Evolutionary conservation across 768 basidiomycete genomes (phyloP).

Genomic region (Saitozyma podzolica): DNA sequence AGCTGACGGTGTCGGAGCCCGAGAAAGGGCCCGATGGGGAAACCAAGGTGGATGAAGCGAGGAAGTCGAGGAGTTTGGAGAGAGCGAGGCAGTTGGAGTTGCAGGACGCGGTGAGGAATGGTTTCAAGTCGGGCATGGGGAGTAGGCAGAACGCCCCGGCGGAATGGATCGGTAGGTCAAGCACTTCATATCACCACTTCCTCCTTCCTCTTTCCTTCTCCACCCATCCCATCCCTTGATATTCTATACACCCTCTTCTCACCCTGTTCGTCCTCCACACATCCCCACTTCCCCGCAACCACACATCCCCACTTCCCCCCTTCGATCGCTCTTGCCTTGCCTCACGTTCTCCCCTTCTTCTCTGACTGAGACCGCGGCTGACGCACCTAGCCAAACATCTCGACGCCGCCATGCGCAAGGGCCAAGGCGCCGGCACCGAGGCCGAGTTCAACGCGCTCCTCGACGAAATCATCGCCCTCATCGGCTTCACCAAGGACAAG

Average conservation of each 20-base stretch:
- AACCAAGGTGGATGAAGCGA: not conserved
- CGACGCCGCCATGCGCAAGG: conserved; percentile 81
- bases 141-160: conserved; percentile 50
- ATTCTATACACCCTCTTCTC: too few relatives aligned
- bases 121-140: conserved; percentile 48
- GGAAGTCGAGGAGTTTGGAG: conserved; percentile 8
- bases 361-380: too few relatives aligned
- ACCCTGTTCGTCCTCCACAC: too few relatives aligned
- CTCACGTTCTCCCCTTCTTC: too few relatives aligned
- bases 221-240: too few relatives aligned
- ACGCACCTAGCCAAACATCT: conserved; percentile 69
- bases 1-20: not conserved
- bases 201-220: conserved; percentile 1
- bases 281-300: too few relatives aligned
- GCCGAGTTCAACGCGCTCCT: conserved; percentile 80
- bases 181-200: not conserved
- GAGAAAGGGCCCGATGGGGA: conserved; percentile 12
- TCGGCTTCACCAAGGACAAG: conserved; percentile 90
- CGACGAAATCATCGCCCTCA: conserved; percentile 93
- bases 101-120: conserved; percentile 41
- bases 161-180: conserved; percentile 50
- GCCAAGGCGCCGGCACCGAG: conserved; percentile 76
- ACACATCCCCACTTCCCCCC: too few relatives aligned
- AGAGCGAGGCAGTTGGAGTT: conserved; percentile 29
- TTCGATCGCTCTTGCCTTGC: too few relatives aligned